Evolutionary conservation across 768 basidiomycete genomes (phyloP), one percentile per base, ranked within the genome.

Genomic region (Mycena albidolilacea): DNA sequence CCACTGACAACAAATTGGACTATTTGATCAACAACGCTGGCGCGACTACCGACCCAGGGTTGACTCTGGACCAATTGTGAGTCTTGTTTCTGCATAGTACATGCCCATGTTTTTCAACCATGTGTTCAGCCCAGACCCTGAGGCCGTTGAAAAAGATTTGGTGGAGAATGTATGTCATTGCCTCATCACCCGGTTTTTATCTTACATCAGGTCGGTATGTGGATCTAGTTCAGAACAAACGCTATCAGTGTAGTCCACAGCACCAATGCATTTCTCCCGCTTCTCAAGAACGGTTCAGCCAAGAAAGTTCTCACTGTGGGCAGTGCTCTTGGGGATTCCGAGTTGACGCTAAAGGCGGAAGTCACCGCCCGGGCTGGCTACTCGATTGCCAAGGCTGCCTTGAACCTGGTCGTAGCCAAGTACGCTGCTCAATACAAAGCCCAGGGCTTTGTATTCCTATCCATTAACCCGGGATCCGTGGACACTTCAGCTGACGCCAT

Each of bases 391-490:
- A 86, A 86, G 77, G 80, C 81, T 3, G 85, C 81, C 7, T 55
- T 82, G 5, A 82, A 85, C 69, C 78, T 84, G 78, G 82, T 78
- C 23, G 75, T 80, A 15, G 82, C 79, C 17, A 84, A 85, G 71
- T 86, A 83, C 68, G 82, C 85, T 1, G 75, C 73, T 9, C 52
- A 75, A 46, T 79, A 70, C 72, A 79, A 79, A 70, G 23, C 71
- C 10, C 82, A 85, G 66, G 84, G 83, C n/a, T 77, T 84, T 70
- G 52, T 79, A 1, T 83, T 85, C 80, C 77, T 85, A 17, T 75
- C 81, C 4, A 67, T 85, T 64, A 81, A 80, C 65, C 85, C 85
- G 7, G 85, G 84, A 12, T 10, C 83, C 7, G 84, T 85, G 19
- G 75, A 85, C 67, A 84, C 82, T 30, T 52, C 75, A 21, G 38